Percentiles rank a stretch among this genome's conserved stretches.
These are phyloP conservation scores for Phytophthora macrochlamydospora DNA, from an alignment of 352 stramenopile species.

Conservation along the genomic window DNA sequence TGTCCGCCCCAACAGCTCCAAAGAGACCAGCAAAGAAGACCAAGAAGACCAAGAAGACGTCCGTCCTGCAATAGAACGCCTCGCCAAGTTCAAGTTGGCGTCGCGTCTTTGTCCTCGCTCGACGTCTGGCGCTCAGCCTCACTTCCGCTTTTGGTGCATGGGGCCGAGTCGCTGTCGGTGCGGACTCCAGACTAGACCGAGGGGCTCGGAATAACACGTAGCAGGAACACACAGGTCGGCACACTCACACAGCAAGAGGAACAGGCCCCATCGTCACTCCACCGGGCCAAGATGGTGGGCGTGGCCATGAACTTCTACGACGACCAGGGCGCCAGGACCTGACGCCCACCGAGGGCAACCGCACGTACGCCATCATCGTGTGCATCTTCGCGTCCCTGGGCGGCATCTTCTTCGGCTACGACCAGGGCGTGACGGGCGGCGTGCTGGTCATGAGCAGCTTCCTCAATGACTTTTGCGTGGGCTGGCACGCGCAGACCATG, in stretches of 20 bases:
- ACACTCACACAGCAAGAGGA: not conserved
- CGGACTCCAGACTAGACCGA: not conserved
- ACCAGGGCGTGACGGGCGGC: conserved; percentile 42
- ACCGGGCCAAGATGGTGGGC: conserved; percentile 30
- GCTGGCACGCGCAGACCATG: conserved; percentile 43
- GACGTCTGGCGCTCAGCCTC: not conserved
- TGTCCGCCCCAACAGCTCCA: too few relatives aligned
- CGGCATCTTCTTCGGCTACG: conserved; percentile 50
- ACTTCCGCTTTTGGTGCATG: not conserved
- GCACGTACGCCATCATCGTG: conserved; percentile 48
- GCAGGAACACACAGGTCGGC: not conserved
- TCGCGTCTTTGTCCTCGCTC: not conserved
- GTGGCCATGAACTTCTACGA: conserved; percentile 53
- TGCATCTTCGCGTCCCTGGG: conserved; percentile 45
- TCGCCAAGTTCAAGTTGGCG: not conserved
- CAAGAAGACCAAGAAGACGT: too few relatives aligned
- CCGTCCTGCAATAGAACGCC: too few relatives aligned
- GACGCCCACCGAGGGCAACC: conserved; percentile 47
- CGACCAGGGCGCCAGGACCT: conserved; percentile 34
- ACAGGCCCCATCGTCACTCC: not conserved
- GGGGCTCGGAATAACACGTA: not conserved
- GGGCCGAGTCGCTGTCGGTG: not conserved
- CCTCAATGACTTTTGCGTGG: conserved; percentile 52
- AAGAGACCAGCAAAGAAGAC: too few relatives aligned
- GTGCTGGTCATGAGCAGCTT: conserved; percentile 58